Evolutionary conservation across 768 basidiomycete genomes (phyloP).

Genomic region (Hemileccinum rubropunctum): DNA sequence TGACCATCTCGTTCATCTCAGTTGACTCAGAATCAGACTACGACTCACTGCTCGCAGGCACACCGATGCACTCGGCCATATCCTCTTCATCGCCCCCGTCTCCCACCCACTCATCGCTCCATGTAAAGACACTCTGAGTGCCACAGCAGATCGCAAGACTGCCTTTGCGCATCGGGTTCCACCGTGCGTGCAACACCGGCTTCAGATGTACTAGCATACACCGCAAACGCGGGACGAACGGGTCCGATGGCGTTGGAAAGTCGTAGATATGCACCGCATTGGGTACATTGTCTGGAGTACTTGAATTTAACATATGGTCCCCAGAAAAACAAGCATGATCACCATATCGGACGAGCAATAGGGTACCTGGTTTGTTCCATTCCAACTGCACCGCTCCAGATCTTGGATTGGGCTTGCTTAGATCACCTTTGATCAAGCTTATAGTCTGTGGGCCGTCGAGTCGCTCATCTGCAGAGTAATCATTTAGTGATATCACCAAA

Average conservation of each 20-base stretch:
- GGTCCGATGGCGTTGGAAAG: conserved; percentile 61
- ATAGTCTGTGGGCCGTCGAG: conserved; percentile 56
- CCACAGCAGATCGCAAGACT: conserved; percentile 68
- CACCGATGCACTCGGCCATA: conserved; percentile 87
- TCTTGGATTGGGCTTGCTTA: conserved; percentile 61
- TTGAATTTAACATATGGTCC: not conserved
- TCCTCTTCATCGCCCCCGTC: conserved; percentile 61
- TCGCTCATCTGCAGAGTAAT: conserved; percentile 53
- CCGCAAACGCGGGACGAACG: conserved; percentile 59
- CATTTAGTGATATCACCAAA: not conserved
- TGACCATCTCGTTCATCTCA: not conserved
- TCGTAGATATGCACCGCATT: conserved; percentile 65
- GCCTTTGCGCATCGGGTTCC: conserved; percentile 85
- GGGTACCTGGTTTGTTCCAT: conserved; percentile 76
- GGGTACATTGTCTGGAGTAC: conserved; percentile 55
- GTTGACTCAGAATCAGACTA: not conserved
- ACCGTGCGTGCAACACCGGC: conserved; percentile 63
- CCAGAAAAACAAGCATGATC: conserved; percentile 10
- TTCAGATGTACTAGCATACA: conserved; percentile 65
- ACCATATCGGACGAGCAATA: conserved; percentile 77
- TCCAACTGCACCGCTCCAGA: conserved; percentile 69
- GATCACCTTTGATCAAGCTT: conserved; percentile 48
- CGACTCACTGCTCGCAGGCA: conserved; percentile 72
- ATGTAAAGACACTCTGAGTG: conserved; percentile 63
- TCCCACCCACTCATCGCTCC: conserved; percentile 81